A percentile compares a stretch with the other conserved stretches of the same genome.
phyloP scores from a whole-genome alignment of 1,284 basidiomycete species.

The Leccinum pachyderme region DNA sequence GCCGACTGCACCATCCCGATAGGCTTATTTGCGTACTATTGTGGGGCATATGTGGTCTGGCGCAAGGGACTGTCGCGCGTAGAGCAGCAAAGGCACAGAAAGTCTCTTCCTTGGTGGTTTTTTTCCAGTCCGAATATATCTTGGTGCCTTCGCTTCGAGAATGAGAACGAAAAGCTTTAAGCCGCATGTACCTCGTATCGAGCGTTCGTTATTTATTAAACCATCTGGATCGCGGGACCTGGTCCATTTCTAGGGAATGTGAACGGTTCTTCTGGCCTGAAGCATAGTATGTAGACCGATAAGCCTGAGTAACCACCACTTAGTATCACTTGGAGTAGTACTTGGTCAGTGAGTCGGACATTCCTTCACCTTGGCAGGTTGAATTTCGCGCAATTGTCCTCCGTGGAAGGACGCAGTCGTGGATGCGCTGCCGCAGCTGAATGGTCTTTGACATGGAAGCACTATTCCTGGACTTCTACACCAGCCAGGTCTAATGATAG shows the following conservation, averaged over 20 bases:
- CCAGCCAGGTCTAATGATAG: not conserved
- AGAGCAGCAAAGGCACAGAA: not conserved
- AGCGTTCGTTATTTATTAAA: not conserved
- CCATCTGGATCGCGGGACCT: no score
- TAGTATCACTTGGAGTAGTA: no score
- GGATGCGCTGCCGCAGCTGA: not conserved
- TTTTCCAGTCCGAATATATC: not conserved
- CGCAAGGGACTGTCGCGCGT: not conserved
- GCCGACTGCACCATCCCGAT: no score
- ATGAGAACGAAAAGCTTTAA: no score
- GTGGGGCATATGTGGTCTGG: not conserved
- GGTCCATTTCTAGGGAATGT: no score
- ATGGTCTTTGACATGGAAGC: not conserved
- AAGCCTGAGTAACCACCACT: no score
- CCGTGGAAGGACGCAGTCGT: not conserved
- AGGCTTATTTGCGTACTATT: no score
- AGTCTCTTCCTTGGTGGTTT: not conserved
- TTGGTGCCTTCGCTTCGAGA: no score
- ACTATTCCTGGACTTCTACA: not conserved
- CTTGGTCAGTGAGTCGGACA: not conserved
- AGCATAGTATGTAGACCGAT: no score
- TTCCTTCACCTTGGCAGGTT: not conserved
- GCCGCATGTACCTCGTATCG: not conserved
- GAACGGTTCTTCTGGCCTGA: no score
- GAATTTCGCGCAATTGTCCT: not conserved